phyloP scores from a whole-genome alignment of 495 filamentous ascomycete species.

The Podospora conica region DNA sequence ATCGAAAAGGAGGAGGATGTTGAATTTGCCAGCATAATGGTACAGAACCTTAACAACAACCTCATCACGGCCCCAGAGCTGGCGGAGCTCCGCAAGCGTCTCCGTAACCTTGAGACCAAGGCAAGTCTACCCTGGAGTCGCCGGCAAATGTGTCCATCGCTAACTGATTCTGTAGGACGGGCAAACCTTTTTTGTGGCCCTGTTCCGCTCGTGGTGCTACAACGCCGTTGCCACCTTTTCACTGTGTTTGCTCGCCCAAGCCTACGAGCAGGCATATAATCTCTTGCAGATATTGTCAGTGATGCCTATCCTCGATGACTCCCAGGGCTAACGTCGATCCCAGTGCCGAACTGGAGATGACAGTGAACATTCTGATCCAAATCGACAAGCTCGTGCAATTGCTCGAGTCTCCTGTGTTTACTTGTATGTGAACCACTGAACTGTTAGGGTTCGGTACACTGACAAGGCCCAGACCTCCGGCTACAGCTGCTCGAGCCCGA shows the following conservation, averaged over 20 bases:
- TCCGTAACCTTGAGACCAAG: conserved; percentile 84
- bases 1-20: conserved; percentile 97
- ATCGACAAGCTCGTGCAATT: conserved; percentile 99
- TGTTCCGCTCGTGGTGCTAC: conserved; percentile 97
- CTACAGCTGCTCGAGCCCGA: conserved; percentile 98
- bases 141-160: conserved; percentile 5
- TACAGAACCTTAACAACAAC: conserved; percentile 98
- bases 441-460: neutral
- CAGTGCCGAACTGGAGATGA: conserved; percentile 97
- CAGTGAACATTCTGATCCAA: conserved; percentile 96
- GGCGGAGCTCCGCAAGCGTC: conserved; percentile 78
- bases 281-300: conserved; percentile 90
- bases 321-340: conserved; percentile 8
- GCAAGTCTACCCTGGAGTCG: conserved; percentile 32
- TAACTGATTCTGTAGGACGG: conserved; percentile 57
- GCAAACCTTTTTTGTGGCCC: conserved; percentile 86
- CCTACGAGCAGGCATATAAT: conserved; percentile 97
- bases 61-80: conserved; percentile 95
- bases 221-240: conserved; percentile 98
- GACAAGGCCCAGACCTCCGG: conserved; percentile 61
- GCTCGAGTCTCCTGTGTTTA: conserved; percentile 95
- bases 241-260: conserved; percentile 90
- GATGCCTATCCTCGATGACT: neutral
- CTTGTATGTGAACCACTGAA: conserved; percentile 51
- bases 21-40: conserved; percentile 99